Evolutionary conservation across 371 early-diverging fungal genomes (phyloP).

Genomic region (Zopfochytrium polystomum): DNA sequence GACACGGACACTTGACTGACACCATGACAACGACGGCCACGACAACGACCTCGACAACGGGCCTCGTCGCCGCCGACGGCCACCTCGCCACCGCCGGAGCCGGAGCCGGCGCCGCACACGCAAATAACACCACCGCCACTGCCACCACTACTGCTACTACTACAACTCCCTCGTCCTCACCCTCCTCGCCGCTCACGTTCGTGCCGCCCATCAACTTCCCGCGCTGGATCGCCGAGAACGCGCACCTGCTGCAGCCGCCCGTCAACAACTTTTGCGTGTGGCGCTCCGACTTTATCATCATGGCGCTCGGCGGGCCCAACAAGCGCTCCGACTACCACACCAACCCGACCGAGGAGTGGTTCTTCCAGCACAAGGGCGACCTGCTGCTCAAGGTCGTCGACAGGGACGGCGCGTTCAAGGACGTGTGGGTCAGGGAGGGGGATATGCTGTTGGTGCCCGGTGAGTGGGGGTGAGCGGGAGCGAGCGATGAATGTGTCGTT

Average conservation of each 20-base stretch:
- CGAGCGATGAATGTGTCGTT: too few relatives aligned
- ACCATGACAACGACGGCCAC: too few relatives aligned
- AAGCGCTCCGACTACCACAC: slow-evolving; percentile 87
- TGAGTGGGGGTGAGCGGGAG: too few relatives aligned
- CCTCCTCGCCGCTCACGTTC: too few relatives aligned
- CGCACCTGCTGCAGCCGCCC: slow-evolving; percentile 83
- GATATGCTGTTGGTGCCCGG: slow-evolving; percentile 93
- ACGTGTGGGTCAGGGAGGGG: slow-evolving; percentile 83
- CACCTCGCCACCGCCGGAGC: too few relatives aligned
- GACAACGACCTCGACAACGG: too few relatives aligned
- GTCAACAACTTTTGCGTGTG: slow-evolving; percentile 90
- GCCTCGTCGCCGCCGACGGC: too few relatives aligned
- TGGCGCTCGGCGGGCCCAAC: slow-evolving; percentile 52
- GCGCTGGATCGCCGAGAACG: slow-evolving; percentile 81
- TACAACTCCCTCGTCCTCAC: too few relatives aligned
- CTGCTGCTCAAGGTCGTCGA: slow-evolving; percentile 75
- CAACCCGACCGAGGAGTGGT: slow-evolving; percentile 96
- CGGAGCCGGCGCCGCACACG: too few relatives aligned
- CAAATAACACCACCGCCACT: too few relatives aligned
- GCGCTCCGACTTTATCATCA: slow-evolving; percentile 80
- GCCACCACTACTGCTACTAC: too few relatives aligned
- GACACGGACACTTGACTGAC: too few relatives aligned
- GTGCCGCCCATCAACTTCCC: slow-evolving; percentile 82
- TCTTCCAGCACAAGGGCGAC: slow-evolving; percentile 89
- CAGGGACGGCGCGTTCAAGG: slow-evolving; percentile 64